Evolutionary conservation across 2,329 filamentous ascomycete genomes (phyloP), one percentile per base, ranked within the genome.

Genomic region (Aspergillus alliaceus): DNA sequence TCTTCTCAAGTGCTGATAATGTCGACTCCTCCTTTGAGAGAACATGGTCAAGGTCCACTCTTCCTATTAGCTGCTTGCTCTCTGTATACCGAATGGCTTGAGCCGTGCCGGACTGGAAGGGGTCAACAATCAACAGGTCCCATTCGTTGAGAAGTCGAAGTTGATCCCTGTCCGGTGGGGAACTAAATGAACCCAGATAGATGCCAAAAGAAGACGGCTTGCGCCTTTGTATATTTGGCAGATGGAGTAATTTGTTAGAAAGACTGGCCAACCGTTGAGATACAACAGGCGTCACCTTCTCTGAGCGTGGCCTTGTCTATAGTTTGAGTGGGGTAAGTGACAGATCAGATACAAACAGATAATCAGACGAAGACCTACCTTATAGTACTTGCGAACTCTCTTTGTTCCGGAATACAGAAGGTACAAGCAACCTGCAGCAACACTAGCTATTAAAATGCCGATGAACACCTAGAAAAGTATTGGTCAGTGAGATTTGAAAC

Each of bases 111-210:
- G 53, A 37, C 57, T 75, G 70, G 18, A 73, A 66, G 2, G 78
- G 77, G 59, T 81, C 77, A 12, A 80, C 67, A 15, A 79, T 69
- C 37, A 79, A 56, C n/a, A 79, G 58, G 51, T 80, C 77, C 75
- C 75, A 80, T 63, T 72, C 67, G 35, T 67, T 54, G n/a, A 80
- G 64, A 6, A 80, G 48, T n/a, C 59, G 63, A 20, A 64, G 54
- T 57, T 80, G 68, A 20, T 65, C 57, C 15, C 55, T 51, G 3
- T 70, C 74, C 6, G 69, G 68, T 4, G 73, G 72, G 29, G 54
- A 60, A 18, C 63, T 59, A 48, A 80, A 77, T 25, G 60, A 58
- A 14, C 78, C 78, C 6, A 80, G 67, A 59, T 77, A 80, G 9
- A 79, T 72, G 5, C 77, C 77, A 62, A 77, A 78, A 3, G 74